Evolutionary conservation across 306 rosid species (phyloP).

Genomic region (Acmispon strigosus): DNA sequence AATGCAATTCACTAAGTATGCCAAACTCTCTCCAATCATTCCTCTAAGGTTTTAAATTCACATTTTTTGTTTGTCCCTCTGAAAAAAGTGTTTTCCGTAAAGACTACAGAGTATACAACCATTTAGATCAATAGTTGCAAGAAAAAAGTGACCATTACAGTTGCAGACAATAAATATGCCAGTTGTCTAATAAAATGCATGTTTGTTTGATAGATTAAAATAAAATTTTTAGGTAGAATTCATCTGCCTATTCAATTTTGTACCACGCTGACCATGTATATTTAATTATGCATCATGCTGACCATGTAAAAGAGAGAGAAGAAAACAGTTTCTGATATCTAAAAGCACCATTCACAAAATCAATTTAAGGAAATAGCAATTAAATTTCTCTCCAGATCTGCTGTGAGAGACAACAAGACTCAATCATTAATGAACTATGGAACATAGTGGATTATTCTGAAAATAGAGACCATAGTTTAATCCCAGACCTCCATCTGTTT

Average conservation of each 20-base stretch:
- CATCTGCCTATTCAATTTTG: background rate
- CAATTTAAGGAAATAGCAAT: background rate
- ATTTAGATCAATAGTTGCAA: background rate
- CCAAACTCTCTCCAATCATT: background rate
- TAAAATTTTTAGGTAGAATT: background rate
- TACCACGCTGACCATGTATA: background rate
- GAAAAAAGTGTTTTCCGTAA: background rate
- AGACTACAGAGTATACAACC: background rate
- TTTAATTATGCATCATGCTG: background rate
- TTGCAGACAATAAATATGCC: background rate
- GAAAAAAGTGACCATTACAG: background rate
- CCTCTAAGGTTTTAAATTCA: background rate
- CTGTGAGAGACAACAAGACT: background rate
- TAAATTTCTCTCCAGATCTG: slow-evolving; percentile 12
- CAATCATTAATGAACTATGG: background rate
- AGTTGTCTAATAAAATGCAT: background rate
- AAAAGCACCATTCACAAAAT: background rate
- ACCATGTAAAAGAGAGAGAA: background rate
- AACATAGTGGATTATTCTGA: background rate
- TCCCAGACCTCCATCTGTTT: background rate
- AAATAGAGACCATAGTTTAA: background rate
- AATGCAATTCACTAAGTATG: no score
- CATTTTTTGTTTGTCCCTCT: background rate
- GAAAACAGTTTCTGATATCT: background rate
- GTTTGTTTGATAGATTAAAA: background rate